Evolutionary conservation across 2,329 filamentous ascomycete species (phyloP).

Genomic region (Venturia carpophila): DNA sequence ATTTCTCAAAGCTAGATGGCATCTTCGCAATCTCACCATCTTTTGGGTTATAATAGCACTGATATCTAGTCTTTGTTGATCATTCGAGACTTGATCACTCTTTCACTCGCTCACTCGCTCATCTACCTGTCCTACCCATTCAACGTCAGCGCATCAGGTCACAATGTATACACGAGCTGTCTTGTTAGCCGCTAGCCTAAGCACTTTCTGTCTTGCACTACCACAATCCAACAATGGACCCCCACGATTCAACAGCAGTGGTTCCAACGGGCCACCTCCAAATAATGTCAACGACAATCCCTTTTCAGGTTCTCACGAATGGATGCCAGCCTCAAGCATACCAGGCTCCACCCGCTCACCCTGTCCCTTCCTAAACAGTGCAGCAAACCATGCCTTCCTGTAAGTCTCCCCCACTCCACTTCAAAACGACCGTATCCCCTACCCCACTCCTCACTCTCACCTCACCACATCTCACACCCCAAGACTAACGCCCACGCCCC

Average conservation of each 20-base stretch:
- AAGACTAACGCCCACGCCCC: not conserved
- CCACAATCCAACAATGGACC: not conserved
- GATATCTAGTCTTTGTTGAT: not conserved
- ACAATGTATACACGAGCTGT: not conserved
- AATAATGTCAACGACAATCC: not conserved
- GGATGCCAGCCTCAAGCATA: conserved; percentile 15
- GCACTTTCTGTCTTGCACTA: not conserved
- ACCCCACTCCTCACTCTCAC: not conserved
- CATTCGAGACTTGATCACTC: too few relatives aligned
- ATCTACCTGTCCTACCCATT: not conserved
- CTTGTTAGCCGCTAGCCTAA: not conserved
- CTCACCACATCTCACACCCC: conserved; percentile 1
- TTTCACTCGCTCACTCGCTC: not conserved
- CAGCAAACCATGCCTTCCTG: conserved; percentile 18
- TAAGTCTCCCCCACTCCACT: not conserved
- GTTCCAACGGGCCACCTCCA: not conserved
- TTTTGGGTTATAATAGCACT: not conserved
- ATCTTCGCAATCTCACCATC: not conserved
- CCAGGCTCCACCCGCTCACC: not conserved
- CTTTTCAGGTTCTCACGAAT: conserved; percentile 6
- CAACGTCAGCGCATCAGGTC: too few relatives aligned
- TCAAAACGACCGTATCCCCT: not conserved
- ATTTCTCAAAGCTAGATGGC: not conserved
- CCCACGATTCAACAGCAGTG: not conserved
- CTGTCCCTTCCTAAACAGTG: conserved; percentile 17